Conservation (phyloP, 345 rosid species). For the Turritis glabra region DNA sequence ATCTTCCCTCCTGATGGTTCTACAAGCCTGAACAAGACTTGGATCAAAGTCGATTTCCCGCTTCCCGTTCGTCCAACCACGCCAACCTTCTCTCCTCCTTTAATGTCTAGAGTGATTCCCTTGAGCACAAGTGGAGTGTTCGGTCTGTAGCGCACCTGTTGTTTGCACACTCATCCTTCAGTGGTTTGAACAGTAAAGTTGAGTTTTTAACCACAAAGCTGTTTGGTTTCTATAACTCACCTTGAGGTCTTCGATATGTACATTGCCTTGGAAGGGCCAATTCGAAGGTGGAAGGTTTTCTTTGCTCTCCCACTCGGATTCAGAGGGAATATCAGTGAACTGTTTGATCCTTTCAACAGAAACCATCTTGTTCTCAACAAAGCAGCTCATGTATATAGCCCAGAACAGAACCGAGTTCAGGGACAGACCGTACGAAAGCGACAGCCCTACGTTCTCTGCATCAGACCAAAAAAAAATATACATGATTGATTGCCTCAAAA, state of each 20-base stretch:
- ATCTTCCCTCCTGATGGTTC: constrained; percentile 87
- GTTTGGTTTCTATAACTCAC: constrained; percentile 40
- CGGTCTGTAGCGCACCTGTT: constrained; percentile 86
- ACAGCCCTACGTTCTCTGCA: constrained; percentile 83
- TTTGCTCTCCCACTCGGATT: constrained; percentile 70
- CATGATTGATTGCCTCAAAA: background rate
- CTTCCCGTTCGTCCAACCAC: constrained; percentile 96
- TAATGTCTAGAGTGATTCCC: constrained; percentile 74
- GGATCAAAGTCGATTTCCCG: constrained; percentile 91
- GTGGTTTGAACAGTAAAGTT: background rate
- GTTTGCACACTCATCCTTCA: constrained; percentile 11
- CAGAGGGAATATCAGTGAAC: constrained; percentile 74
- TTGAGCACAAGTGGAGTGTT: constrained; percentile 85
- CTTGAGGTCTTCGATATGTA: constrained; percentile 80
- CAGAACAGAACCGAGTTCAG: constrained; percentile 78
- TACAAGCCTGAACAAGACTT: constrained; percentile 86
- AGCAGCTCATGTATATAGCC: constrained; percentile 81
- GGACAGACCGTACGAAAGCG: constrained; percentile 91
- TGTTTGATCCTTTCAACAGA: constrained; percentile 94
- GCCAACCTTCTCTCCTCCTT: constrained; percentile 89
- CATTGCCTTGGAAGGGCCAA: constrained; percentile 78
- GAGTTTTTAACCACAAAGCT: background rate
- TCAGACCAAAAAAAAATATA: constrained; percentile 6
- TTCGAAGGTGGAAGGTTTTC: constrained; percentile 63
- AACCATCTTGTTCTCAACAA: constrained; percentile 90